Evolutionary conservation across 768 basidiomycete species (phyloP).

Genomic region (Macrolepiota albuminosa): DNA sequence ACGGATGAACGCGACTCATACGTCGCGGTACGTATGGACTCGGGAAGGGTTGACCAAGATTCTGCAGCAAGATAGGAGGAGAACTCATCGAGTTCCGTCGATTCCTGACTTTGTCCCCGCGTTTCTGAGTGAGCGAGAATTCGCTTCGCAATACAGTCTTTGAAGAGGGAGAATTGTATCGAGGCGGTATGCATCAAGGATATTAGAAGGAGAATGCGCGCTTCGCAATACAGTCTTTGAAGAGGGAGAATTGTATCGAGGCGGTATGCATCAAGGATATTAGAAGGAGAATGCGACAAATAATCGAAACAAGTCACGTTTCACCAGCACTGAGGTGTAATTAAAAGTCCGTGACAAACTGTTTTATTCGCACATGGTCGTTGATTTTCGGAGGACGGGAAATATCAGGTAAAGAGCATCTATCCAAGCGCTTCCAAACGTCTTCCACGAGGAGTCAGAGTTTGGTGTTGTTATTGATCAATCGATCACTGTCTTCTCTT

Average conservation of each 20-base stretch:
- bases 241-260: slow-evolving; percentile 15
- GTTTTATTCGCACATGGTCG: neutral
- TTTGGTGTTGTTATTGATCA: neutral
- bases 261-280: neutral
- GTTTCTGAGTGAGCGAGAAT: slow-evolving; percentile 27
- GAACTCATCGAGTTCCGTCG: slow-evolving; percentile 46
- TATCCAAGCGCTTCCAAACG: neutral
- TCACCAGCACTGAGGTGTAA: neutral
- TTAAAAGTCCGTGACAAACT: neutral
- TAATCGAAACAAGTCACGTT: neutral
- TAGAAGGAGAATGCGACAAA: neutral
- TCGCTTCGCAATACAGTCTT: slow-evolving; percentile 41
- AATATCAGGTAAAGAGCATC: too few relatives aligned
- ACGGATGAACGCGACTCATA: slow-evolving; percentile 29
- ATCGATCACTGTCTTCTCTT: neutral
- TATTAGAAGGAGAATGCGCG: slow-evolving; percentile 6
- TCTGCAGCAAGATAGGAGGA: slow-evolving; percentile 46
- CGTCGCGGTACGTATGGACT: slow-evolving; percentile 28
- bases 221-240: slow-evolving; percentile 44
- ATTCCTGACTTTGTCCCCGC: slow-evolving; percentile 13
- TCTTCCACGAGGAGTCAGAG: too few relatives aligned
- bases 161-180: slow-evolving; percentile 25
- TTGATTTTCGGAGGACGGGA: neutral
- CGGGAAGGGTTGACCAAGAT: slow-evolving; percentile 41
- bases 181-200: neutral